Evolutionary conservation across 805 yeast genomes (phyloP).

Genomic region (Candida berthetii): DNA sequence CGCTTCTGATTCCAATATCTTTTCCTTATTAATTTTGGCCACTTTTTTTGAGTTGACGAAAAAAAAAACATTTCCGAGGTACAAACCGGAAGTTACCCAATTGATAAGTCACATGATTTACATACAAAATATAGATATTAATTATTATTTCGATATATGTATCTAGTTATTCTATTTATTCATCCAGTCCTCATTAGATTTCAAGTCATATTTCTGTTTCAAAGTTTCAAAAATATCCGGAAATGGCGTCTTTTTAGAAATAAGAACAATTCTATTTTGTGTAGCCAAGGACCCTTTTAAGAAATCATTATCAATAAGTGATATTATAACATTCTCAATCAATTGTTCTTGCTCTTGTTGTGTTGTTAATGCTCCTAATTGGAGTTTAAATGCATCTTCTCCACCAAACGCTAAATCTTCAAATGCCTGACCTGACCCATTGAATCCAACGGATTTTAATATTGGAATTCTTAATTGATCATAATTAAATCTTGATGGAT

Average conservation of each 20-base stretch:
- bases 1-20: too few species aligned
- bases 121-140: too few species aligned
- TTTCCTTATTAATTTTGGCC: too few species aligned
- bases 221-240: slow-evolving; percentile 23
- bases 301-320: slow-evolving; percentile 47
- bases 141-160: not conserved
- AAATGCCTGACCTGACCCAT: not conserved
- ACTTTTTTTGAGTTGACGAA: too few species aligned
- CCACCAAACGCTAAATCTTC: not conserved
- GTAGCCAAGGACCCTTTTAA: slow-evolving; percentile 46
- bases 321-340: slow-evolving; percentile 45
- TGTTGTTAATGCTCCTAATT: slow-evolving; percentile 21
- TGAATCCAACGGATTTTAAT: slow-evolving; percentile 8
- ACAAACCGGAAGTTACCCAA: too few species aligned
- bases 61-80: too few species aligned
- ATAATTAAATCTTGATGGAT: slow-evolving; percentile 3
- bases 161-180: slow-evolving; percentile 2
- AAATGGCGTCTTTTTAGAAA: slow-evolving; percentile 38
- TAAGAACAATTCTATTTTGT: slow-evolving; percentile 29
- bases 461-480: slow-evolving; percentile 19
- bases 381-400: slow-evolving; percentile 4
- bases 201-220: slow-evolving; percentile 6
- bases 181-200: slow-evolving; percentile 12
- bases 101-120: too few species aligned
- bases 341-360: slow-evolving; percentile 7